Conservation (phyloP, 805 yeast genomes). For the Osmozyma mogii region DNA sequence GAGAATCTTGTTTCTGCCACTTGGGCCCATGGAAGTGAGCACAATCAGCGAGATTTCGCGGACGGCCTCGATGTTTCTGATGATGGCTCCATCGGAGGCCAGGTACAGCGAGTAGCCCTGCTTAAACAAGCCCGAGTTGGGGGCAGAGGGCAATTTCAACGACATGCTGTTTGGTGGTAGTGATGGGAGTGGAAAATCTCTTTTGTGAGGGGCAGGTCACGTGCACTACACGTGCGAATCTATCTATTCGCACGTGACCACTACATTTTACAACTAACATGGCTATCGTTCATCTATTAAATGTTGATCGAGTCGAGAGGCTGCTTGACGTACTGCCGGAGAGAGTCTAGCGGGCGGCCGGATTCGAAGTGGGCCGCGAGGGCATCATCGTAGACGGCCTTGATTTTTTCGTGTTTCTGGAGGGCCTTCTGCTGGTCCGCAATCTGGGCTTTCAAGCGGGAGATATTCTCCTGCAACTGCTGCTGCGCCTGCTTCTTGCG, state of each 20-base stretch:
- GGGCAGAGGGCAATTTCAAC: constrained; percentile 83
- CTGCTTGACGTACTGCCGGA: no score
- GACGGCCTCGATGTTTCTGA: constrained; percentile 88
- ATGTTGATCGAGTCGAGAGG: no score
- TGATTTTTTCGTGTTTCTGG: constrained; percentile 15
- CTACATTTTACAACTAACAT: no score
- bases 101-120: constrained; percentile 87
- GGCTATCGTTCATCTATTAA: no score
- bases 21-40: constrained; percentile 92
- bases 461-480: constrained; percentile 55
- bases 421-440: constrained; percentile 14
- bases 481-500: constrained; percentile 62
- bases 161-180: no score
- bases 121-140: constrained; percentile 88
- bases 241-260: no score
- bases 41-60: constrained; percentile 89
- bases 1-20: constrained; percentile 93
- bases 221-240: no score
- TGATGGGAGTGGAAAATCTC: constrained; percentile 1
- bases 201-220: constrained; percentile 2
- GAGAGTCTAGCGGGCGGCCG: no score
- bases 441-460: constrained; percentile 39
- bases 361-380: constrained; percentile 11
- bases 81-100: constrained; percentile 90
- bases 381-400: constrained; percentile 14